Conservation (phyloP, 352 stramenopile genomes). For the Phytophthora pistaciae region DNA sequence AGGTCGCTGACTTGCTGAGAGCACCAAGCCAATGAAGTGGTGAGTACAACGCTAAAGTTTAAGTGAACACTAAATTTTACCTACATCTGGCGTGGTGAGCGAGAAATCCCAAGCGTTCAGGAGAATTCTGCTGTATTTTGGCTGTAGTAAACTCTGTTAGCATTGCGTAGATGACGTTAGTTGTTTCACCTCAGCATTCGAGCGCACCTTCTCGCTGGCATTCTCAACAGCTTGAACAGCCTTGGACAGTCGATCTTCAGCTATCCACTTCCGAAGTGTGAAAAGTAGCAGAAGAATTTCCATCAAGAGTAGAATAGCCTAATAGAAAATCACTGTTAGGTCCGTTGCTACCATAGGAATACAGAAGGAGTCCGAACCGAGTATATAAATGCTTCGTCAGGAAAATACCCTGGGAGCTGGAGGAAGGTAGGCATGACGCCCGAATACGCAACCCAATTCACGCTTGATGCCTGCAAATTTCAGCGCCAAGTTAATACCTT, state of each 20-base stretch:
- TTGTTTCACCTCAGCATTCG: not conserved
- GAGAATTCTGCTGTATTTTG: constrained; percentile 66
- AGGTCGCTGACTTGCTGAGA: constrained; percentile 65
- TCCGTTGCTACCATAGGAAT: not conserved
- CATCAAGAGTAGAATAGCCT: constrained; percentile 60
- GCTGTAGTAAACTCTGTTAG: constrained; percentile 32
- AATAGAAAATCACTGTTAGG: constrained; percentile 7
- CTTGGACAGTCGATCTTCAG: constrained; percentile 74
- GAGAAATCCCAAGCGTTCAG: constrained; percentile 85
- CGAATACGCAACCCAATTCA: constrained; percentile 50
- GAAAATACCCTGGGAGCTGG: constrained; percentile 64
- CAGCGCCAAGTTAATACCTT: not conserved
- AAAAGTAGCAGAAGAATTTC: constrained; percentile 63
- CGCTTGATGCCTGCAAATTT: constrained; percentile 4
- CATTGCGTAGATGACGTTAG: not conserved
- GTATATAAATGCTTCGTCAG: constrained; percentile 64
- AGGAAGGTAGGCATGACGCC: constrained; percentile 65
- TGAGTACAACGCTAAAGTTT: constrained; percentile 4
- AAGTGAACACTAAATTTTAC: constrained; percentile 1
- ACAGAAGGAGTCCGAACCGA: constrained; percentile 38
- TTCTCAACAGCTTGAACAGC: constrained; percentile 58
- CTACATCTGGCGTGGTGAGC: constrained; percentile 49
- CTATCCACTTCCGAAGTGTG: constrained; percentile 76
- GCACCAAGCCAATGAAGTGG: not conserved
- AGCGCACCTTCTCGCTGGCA: constrained; percentile 45